Conservation (phyloP, 176 grass and related monocot genomes). For the Leersia perrieri region DNA sequence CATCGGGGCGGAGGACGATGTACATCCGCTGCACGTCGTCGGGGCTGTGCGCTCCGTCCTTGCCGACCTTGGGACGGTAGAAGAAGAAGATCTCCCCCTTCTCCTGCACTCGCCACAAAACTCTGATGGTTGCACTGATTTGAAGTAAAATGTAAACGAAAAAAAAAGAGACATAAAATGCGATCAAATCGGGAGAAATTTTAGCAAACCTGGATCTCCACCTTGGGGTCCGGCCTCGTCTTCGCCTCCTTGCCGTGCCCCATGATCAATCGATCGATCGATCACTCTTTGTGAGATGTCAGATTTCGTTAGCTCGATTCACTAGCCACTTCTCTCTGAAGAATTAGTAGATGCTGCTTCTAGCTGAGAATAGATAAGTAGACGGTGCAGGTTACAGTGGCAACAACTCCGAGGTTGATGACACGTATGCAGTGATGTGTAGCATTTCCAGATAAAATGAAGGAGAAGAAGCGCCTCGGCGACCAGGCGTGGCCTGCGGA, state of each 20-base stretch:
- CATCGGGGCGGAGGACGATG: slow-evolving; percentile 71
- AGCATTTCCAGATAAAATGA: too few relatives aligned
- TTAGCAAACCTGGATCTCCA: slow-evolving; percentile 54
- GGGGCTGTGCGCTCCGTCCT: slow-evolving; percentile 53
- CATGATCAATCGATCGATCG: slow-evolving; percentile 30
- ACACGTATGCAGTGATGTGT: too few relatives aligned
- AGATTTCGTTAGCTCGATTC: too few relatives aligned
- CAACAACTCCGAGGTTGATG: too few relatives aligned
- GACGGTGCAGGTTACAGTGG: too few relatives aligned
- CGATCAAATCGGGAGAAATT: not conserved
- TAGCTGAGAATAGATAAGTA: too few relatives aligned
- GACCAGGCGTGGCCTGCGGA: too few relatives aligned
- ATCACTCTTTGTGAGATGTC: too few relatives aligned
- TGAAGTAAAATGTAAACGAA: not conserved
- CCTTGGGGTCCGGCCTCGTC: slow-evolving; percentile 52
- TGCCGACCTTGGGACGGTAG: slow-evolving; percentile 84
- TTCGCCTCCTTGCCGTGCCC: slow-evolving; percentile 72
- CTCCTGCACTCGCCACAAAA: slow-evolving; percentile 37
- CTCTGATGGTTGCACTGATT: not conserved
- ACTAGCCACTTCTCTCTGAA: too few relatives aligned
- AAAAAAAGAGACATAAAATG: not conserved
- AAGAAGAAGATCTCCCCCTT: slow-evolving; percentile 95
- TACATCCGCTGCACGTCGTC: slow-evolving; percentile 78
- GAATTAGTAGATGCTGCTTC: too few relatives aligned
- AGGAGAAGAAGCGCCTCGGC: too few relatives aligned